These are phyloP conservation scores for Scleromitrula shiraiana DNA, from an alignment of 2,329 filamentous ascomycete species.

Conservation along the genomic window DNA sequence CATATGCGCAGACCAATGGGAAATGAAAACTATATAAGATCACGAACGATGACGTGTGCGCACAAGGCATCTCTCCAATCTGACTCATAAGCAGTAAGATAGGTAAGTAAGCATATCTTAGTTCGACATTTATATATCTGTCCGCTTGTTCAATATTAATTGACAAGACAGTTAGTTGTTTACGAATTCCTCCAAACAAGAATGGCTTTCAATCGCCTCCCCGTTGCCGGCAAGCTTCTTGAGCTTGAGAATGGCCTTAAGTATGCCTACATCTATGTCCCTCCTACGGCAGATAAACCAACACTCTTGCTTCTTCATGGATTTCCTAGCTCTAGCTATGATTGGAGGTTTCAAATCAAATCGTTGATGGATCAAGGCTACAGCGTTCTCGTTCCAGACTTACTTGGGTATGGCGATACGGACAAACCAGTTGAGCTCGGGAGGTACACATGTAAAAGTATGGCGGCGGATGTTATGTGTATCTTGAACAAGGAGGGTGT, in stretches of 20 bases:
- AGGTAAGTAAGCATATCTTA: no score
- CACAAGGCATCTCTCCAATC: no score
- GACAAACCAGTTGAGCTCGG: slow-evolving; percentile 26
- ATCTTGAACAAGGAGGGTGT: slow-evolving; percentile 24
- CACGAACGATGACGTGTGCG: no score
- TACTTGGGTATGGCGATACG: slow-evolving; percentile 33
- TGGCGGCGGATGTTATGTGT: slow-evolving; percentile 29
- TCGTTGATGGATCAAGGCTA: slow-evolving; percentile 29
- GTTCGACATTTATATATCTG: no score
- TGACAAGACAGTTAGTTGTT: no score
- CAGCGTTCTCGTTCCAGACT: slow-evolving; percentile 36
- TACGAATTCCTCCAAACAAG: no score
- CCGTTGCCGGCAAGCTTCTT: no score
- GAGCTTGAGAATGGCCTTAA: neutral
- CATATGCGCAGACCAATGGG: no score
- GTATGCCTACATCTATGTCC: slow-evolving; percentile 28
- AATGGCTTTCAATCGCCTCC: no score
- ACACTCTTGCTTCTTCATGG: slow-evolving; percentile 41
- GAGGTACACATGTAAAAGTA: slow-evolving; percentile 27
- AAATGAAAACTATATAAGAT: no score
- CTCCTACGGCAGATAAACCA: slow-evolving; percentile 12
- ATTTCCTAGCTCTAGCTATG: slow-evolving; percentile 38
- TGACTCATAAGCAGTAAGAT: no score
- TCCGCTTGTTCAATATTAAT: no score
- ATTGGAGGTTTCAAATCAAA: slow-evolving; percentile 30